Evolutionary conservation across 75 land plant genomes (phyloP), one percentile per base, ranked within the genome.

Genomic region (Cunninghamia lanceolata): DNA sequence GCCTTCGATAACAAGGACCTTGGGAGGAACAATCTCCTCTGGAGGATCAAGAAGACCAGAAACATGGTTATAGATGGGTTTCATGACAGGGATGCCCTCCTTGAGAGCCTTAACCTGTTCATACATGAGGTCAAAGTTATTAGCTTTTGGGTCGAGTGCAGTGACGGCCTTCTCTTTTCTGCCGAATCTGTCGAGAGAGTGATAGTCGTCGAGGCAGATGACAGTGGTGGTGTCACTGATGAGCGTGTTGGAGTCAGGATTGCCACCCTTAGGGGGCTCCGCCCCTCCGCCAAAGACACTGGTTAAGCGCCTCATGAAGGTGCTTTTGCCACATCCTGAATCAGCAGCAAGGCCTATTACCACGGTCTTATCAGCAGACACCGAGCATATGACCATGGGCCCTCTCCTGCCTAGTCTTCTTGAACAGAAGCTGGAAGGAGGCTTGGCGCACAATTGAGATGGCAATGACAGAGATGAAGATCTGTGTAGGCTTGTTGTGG

Each of bases 51-150:
- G 84, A 32, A 97, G 79, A 5, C 99, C 99, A 68, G 93, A 88
- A 45, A 97, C 99, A 86, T 97, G 99, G 82, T 97, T 97, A 78
- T 97, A 97, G 25, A 97, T 97, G n/a, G 99, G 99, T 89, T 97
- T 97, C 87, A 95, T 92, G 34, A 97, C 95, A 36, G 95, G 56
- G 15, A 87, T 77, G 0, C 99, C 99, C 21, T 92, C 92, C 88
- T 97, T 97, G 30, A 97, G 14, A 15, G 96, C 95, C 92, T 97
- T 97, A 46, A 97, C 98, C 87, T 97, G 99, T 87, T 97, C 98
- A 86, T 97, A 97, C 99, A 97, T 97, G 66, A 97, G 94, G 63
- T 97, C 99, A 82, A 97, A 97, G 71, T 97, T 84, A 83, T 97
- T 97, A 82, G 99, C 99, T 82, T 91, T 89, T 4, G 99, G 99